A percentile compares a stretch with the other conserved stretches of the same genome.
Evolutionary conservation across 768 basidiomycete species (phyloP).

Genomic region (Auricularia heimuer): DNA sequence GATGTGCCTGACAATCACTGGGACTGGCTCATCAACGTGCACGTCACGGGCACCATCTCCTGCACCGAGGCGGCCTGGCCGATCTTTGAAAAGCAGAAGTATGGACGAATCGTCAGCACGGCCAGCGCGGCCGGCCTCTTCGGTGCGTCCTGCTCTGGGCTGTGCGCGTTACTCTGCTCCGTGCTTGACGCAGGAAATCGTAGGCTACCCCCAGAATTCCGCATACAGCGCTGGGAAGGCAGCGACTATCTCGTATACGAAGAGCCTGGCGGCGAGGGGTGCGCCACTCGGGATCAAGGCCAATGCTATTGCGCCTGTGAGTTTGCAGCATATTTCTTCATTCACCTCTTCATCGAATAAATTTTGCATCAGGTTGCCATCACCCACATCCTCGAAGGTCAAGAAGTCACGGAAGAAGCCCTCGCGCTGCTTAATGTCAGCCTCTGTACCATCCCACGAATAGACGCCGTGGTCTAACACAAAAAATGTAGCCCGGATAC

Average conservation of each 20-base stretch:
- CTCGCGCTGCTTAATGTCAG: conserved; percentile 82
- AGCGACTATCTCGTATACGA: conserved; percentile 89
- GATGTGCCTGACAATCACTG: conserved; percentile 95
- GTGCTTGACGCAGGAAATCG: no score
- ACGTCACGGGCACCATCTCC: conserved; percentile 86
- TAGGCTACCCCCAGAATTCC: conserved; percentile 27
- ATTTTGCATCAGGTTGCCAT: conserved; percentile 51
- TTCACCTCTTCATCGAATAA: conserved; percentile 17
- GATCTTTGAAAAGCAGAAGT: conserved; percentile 88
- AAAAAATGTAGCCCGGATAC: conserved; percentile 57
- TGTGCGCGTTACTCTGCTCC: no score
- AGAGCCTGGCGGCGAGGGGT: conserved; percentile 87
- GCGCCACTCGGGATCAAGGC: conserved; percentile 83
- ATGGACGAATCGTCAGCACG: conserved; percentile 88
- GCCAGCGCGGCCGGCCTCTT: conserved; percentile 90
- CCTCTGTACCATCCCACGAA: conserved; percentile 80
- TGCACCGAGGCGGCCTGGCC: conserved; percentile 97
- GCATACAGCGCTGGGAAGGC: conserved; percentile 96
- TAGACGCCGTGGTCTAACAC: conserved; percentile 35
- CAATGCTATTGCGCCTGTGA: conserved; percentile 80
- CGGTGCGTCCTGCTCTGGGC: conserved; percentile 19
- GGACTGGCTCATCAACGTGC: conserved; percentile 80
- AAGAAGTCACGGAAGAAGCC: no score
- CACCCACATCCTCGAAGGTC: no score
- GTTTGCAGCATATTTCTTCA: conserved; percentile 34